Conservation (phyloP, 208 protist species). For the Leishmania tarentolae region DNA sequence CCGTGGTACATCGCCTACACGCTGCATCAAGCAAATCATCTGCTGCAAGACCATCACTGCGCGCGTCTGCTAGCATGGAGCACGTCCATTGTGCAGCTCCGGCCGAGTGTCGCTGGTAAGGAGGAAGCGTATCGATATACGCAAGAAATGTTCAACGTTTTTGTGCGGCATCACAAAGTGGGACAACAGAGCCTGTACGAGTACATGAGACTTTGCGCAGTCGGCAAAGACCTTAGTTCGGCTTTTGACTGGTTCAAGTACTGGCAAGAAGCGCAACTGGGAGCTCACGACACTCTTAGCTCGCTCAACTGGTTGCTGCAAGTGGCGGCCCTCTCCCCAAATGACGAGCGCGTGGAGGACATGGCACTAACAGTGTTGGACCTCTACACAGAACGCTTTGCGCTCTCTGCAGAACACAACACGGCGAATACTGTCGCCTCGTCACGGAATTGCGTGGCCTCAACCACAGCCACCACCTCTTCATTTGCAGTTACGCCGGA, state of each 20-base stretch:
- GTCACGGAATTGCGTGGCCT: not conserved
- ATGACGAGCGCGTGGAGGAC: constrained; percentile 74
- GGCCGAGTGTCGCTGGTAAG: constrained; percentile 31
- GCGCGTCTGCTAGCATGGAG: constrained; percentile 82
- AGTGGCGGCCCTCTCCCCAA: constrained; percentile 59
- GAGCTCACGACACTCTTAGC: constrained; percentile 22
- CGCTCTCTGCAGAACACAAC: constrained; percentile 2
- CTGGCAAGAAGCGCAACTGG: constrained; percentile 64
- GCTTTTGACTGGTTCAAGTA: constrained; percentile 88
- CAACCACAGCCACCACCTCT: not conserved
- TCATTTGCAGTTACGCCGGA: not conserved
- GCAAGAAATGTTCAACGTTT: constrained; percentile 76
- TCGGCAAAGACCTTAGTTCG: constrained; percentile 74
- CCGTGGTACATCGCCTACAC: constrained; percentile 82
- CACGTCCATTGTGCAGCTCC: constrained; percentile 65
- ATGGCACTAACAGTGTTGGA: constrained; percentile 81
- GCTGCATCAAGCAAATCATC: constrained; percentile 71
- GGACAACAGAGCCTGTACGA: constrained; percentile 59
- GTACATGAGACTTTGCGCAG: constrained; percentile 82
- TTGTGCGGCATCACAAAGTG: constrained; percentile 77
- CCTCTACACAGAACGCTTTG: constrained; percentile 52
- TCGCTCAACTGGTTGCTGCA: constrained; percentile 72
- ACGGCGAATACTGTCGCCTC: not conserved
- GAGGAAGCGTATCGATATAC: constrained; percentile 79
- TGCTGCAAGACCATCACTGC: constrained; percentile 80